Base-by-base conservation (phyloP, 2,329 filamentous ascomycete genomes). In the Colletotrichum agaves region DNA sequence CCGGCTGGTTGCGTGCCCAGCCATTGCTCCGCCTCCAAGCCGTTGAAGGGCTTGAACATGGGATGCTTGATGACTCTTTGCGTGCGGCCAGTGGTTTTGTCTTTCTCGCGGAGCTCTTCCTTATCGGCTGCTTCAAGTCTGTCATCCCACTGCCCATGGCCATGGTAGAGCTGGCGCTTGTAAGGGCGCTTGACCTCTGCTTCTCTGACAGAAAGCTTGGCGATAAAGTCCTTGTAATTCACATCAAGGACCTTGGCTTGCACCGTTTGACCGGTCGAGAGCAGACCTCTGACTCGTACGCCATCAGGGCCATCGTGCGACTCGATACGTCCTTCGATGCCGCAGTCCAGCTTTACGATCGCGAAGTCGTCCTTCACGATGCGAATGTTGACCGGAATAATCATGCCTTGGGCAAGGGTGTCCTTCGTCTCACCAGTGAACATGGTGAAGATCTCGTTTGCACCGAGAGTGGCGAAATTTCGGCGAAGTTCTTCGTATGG, bases 51-150 rank as follows among this genome's bases (percentile, higher is more conserved):
- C 73, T 91, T 92, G 87, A 98, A 99, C 15, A 98, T 88, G 27
- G 96, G 95, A 77, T 99, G 96, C 79, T 99, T 99, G 83, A 99
- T 96, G 67, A 99, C 96, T 77, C 96, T 90, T 78, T 97, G 93
- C 2, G 93, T 91, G 56, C 96, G 93, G 13, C 93, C 94, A 17
- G 93, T 93, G 11, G 88, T 88, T 76, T 93, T 92, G 75, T 96
- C 93, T 81, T 94, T 97, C 78, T 97, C 93, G 62, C 91, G 89
- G 71, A 96, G 83, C 64, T 93, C 90, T 63, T 97, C 94, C 76
- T 89, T 91, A 75, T 98, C 96, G 50, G 90, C 87, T 17, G 88
- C 85, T 79, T 99, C 96, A 73, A 93, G 90, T 3, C 86, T 83
- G 71, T 91, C 90, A 77, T 99, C 94, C 96, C 96, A 99, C 72